phyloP scores from a whole-genome alignment of 2,329 filamentous ascomycete genomes.

The Bipolaris cookei region DNA sequence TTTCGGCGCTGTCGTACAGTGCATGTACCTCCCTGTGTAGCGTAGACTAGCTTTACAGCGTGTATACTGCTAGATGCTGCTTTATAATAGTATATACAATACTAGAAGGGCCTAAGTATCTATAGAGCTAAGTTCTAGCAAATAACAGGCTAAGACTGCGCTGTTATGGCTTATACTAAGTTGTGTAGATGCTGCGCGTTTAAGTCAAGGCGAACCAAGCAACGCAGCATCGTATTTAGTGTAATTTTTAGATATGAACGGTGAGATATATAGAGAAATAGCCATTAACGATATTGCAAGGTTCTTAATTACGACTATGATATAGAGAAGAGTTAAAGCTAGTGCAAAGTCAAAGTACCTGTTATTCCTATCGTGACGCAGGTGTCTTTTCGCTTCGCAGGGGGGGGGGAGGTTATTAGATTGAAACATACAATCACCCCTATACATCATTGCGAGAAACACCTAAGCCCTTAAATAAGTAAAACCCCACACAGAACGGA shows the following conservation, averaged over 20 bases:
- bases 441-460: no score
- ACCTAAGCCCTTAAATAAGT: no score
- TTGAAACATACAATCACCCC: no score
- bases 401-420: no score
- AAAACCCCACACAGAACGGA: no score
- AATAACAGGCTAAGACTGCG: background rate
- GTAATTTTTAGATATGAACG: background rate
- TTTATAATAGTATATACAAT: background rate
- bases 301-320: background rate
- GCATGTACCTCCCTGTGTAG: background rate
- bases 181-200: background rate
- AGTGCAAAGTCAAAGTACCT: background rate
- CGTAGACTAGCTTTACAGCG: background rate
- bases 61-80: background rate
- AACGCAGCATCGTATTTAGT: background rate
- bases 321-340: background rate
- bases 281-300: background rate
- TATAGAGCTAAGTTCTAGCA: background rate
- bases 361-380: no score
- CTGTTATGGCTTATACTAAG: background rate
- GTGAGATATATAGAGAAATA: background rate
- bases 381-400: no score
- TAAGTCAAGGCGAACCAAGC: background rate
- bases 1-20: background rate
- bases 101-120: background rate